A percentile compares a stretch with the other conserved stretches of the same genome.
Evolutionary conservation across 768 basidiomycete species (phyloP).

Genomic region (Phanerodontia chrysosporium): DNA sequence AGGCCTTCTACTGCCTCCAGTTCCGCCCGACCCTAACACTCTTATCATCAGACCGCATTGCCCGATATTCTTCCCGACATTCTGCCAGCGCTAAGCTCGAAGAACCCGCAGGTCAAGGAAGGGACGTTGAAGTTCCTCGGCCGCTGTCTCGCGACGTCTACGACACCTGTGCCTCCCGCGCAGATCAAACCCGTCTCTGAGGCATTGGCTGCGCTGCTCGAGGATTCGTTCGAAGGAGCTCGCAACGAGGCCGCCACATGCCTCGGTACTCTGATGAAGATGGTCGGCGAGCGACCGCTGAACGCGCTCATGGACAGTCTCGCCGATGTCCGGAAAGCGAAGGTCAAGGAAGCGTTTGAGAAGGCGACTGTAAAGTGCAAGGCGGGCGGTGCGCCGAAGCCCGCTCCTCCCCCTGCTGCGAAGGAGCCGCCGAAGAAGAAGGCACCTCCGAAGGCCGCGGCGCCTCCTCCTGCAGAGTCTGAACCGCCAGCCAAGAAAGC

Average conservation of each 20-base stretch:
- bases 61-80: slow-evolving; percentile 83
- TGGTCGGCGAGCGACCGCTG: slow-evolving; percentile 90
- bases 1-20: slow-evolving; percentile 22
- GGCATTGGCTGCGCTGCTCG: slow-evolving; percentile 66
- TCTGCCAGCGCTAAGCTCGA: slow-evolving; percentile 69
- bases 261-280: slow-evolving; percentile 91
- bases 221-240: slow-evolving; percentile 86
- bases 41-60: slow-evolving; percentile 57
- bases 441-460: slow-evolving; percentile 17
- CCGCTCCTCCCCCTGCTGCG: slow-evolving; percentile 32
- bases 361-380: slow-evolving; percentile 92
- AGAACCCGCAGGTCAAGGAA: slow-evolving; percentile 97
- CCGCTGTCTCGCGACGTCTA: slow-evolving; percentile 70
- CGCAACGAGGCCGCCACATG: slow-evolving; percentile 86
- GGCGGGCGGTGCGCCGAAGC: slow-evolving; percentile 49
- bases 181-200: slow-evolving; percentile 85
- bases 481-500: slow-evolving; percentile 16
- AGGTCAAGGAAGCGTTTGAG: slow-evolving; percentile 92
- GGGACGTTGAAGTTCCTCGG: slow-evolving; percentile 84
- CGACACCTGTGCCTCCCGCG: slow-evolving; percentile 59
- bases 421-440: slow-evolving; percentile 37
- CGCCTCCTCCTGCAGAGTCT: slow-evolving; percentile 29
- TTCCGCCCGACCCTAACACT: slow-evolving; percentile 1
- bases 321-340: slow-evolving; percentile 82
- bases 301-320: slow-evolving; percentile 83